A percentile compares a stretch with the other conserved stretches of the same genome.
Conservation (phyloP, 352 stramenopile species). For the Pythium monospermum region DNA sequence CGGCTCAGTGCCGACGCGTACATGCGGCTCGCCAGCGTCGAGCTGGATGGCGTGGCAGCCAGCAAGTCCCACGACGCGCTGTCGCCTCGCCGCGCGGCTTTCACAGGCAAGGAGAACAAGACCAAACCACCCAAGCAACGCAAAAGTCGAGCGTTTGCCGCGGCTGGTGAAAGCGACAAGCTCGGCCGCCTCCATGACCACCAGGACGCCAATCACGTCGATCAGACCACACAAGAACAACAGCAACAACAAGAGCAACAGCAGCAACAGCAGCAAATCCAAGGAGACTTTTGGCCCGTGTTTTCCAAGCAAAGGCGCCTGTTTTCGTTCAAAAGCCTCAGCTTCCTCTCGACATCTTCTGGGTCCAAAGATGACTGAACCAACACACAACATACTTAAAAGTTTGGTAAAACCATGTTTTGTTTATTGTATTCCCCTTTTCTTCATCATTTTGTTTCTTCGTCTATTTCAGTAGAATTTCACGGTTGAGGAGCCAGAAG, state of each 20-base stretch:
- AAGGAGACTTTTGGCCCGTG: conserved; percentile 41
- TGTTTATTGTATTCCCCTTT: too few species aligned
- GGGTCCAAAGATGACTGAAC: conserved; percentile 11
- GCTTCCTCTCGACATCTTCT: conserved; percentile 27
- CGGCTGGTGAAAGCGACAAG: background rate
- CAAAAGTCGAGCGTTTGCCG: conserved; percentile 3
- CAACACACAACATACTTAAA: background rate
- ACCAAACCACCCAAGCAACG: background rate
- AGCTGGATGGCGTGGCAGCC: conserved; percentile 28
- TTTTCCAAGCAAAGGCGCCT: conserved; percentile 51
- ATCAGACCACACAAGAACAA: background rate
- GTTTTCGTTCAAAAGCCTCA: conserved; percentile 55
- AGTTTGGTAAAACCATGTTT: background rate
- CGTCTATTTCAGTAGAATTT: too few species aligned
- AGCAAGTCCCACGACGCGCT: conserved; percentile 1
- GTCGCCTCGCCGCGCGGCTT: background rate
- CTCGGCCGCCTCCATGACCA: too few species aligned
- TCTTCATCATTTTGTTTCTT: too few species aligned
- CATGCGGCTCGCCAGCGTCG: conserved; percentile 68
- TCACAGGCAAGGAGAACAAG: background rate
- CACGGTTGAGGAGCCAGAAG: too few species aligned
- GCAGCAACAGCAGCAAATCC: background rate
- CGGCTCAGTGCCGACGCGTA: conserved; percentile 63
- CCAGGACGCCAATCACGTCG: background rate
- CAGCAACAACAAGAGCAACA: background rate